Evolutionary conservation across 805 yeast species (phyloP), one percentile per base, ranked within the genome.

Genomic region (Spathaspora sp.): DNA sequence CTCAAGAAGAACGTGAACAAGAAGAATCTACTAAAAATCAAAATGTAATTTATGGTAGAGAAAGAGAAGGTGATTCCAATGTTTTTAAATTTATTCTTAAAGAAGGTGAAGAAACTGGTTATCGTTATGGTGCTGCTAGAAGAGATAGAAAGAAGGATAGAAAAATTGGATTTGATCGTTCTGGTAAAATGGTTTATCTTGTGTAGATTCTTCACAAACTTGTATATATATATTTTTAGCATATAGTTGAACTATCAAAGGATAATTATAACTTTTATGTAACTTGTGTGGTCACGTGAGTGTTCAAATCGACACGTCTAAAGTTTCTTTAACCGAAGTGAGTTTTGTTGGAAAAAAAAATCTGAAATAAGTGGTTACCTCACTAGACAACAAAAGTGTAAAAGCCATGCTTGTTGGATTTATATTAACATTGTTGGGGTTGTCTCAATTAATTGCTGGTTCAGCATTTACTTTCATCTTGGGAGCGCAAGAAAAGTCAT

Each of bases 111-210:
- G 73, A 82, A 51, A 94, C 91, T 49, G 99, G 98, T 48, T 82
- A 73, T 79, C 84, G 98, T 65, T 93, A 93, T 65, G 98, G 98
- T 70, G 89, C 91, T 42, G 81, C 90, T 17, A 78, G 85, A 58
- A 89, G 97, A 74, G 98, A 93, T 70, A 85, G 82, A 61, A 89
- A 86, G 80, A 88, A 85, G 65, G 86, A 89, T 66, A 83, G 98
- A 70, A 80, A 77, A 58, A 76, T 87, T 59, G 88, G 85, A 1
- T 88, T 78, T 66, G 85, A 86, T 62, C 80, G 82, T 58, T 73
- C 77, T 52, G 96, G 96, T 60, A 80, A 78, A 60, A 85, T 75
- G 74, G 66, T 72, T 39, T 72, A 73, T 58, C 40, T 35, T 35
- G 40, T 35, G 14, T 35, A 35, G 9, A 35, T 14, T 31, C 10